Conservation (phyloP, 169 alveolate species). For the Plasmodium vivax region DNA sequence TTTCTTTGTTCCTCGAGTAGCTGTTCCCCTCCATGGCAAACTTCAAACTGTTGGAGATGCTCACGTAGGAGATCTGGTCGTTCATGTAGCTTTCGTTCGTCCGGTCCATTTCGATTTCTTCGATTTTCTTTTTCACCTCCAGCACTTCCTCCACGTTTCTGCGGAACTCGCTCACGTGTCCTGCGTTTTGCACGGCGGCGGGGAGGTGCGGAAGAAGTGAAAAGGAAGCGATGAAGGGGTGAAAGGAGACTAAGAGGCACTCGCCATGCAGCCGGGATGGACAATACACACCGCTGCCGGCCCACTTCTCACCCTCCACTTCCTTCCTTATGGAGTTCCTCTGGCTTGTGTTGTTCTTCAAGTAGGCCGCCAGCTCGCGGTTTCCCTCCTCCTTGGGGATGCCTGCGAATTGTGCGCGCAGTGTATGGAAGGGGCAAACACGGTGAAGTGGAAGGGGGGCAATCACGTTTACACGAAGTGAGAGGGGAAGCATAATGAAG, state of each 20-base stretch:
- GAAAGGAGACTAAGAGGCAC: neutral
- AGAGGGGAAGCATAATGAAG: no score
- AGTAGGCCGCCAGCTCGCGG: conserved; percentile 2
- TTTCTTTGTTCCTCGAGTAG: conserved; percentile 49
- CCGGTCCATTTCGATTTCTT: conserved; percentile 31
- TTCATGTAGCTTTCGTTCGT: conserved; percentile 29
- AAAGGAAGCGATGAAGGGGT: no score
- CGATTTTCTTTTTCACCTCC: conserved; percentile 50
- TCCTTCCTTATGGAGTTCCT: conserved; percentile 49
- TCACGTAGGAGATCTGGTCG: conserved; percentile 42
- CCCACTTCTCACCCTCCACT: conserved; percentile 17
- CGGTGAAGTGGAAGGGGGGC: neutral
- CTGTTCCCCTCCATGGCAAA: conserved; percentile 22
- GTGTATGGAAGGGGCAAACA: neutral
- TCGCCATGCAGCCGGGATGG: neutral
- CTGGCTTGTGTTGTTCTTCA: conserved; percentile 36
- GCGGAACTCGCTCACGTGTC: conserved; percentile 44
- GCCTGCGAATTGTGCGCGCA: conserved; percentile 23
- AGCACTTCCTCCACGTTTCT: conserved; percentile 28
- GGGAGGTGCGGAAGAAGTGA: neutral
- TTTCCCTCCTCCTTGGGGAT: conserved; percentile 19
- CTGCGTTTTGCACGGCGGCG: neutral
- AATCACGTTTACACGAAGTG: neutral
- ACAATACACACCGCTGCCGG: neutral
- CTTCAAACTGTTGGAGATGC: conserved; percentile 35